Percentiles rank a stretch among this genome's conserved stretches.
Conservation (phyloP, 208 protist genomes). For the Tritrichomonas musculus region DNA sequence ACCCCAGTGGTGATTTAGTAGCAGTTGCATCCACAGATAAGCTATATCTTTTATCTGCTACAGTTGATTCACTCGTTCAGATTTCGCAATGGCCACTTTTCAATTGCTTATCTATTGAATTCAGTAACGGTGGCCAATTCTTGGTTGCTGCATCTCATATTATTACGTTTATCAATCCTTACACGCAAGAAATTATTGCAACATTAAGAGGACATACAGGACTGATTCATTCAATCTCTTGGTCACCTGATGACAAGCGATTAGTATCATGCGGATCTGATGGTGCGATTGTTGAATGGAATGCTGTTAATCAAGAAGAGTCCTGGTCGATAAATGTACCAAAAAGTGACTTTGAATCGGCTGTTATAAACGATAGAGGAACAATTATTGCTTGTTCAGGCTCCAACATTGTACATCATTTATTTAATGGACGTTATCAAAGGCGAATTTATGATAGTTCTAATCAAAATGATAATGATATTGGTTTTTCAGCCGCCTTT, state of each 20-base stretch:
- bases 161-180: slow-evolving; percentile 27
- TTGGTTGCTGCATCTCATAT: slow-evolving; percentile 27
- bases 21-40: slow-evolving; percentile 26
- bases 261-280: not conserved
- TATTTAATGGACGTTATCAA: not conserved
- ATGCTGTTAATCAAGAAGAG: not conserved
- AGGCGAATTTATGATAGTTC: no score
- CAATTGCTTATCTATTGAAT: not conserved
- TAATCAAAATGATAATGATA: not conserved
- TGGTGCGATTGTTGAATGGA: not conserved
- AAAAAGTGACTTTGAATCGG: not conserved
- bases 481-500: not conserved
- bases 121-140: slow-evolving; percentile 15
- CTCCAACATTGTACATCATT: not conserved
- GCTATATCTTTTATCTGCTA: not conserved
- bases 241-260: not conserved
- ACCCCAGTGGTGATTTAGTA: not conserved
- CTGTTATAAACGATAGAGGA: not conserved
- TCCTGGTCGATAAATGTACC: not conserved
- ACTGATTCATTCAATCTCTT: not conserved
- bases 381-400: not conserved
- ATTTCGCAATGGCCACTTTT: not conserved
- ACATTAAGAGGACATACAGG: not conserved
- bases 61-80: not conserved
- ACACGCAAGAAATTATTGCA: slow-evolving; percentile 30